Evolutionary conservation across 192 early-diverging fungal genomes (phyloP), one percentile per base, ranked within the genome.

Genomic region (Kappamyces sp.): DNA sequence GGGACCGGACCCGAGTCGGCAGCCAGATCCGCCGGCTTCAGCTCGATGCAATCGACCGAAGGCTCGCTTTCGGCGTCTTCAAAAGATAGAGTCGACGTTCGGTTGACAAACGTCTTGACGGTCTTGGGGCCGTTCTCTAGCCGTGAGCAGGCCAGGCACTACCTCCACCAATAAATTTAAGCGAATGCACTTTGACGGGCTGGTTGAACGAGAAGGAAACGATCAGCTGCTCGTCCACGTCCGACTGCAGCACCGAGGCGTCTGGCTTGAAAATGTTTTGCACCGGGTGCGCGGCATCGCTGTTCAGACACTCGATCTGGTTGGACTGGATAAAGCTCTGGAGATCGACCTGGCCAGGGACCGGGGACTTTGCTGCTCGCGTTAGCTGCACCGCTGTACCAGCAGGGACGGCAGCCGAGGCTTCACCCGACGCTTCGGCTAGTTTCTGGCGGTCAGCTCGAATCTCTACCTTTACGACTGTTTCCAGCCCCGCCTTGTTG

Each of bases 201-300:
- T 94, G 90, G 68, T 89, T 92, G 66, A 98, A 98, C 23, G 87
- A 81, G 50, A 98, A 35, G 8, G 38, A 79, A 38, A 95, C 78
- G 40, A 98, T 86, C 44, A 98, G 71, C 62, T 98, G 94, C 77
- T 95, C 94, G 68, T 98, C 94, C 1, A 90, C 90, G 74, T 98
- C 94, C 70, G 85, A 88, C 67, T 98, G 89, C 48, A 98, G 66
- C 47, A 72, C 84, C 1, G 78, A 69, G 7, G 80, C 84, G 52
- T 84, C 84, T 38, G 79, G 77, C 10, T 82, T 79, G 63, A 95
- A 89, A 12, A 90, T 76, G 60, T 88, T 92, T 4, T 76, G 70
- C 55, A 93, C 76, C 10, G 79, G 78, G 60, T 91, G 83, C 38
- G 84, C 80, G 63, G 82, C 83, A 58, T 82, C 78, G 62, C 92